Percentiles rank a stretch among this genome's conserved stretches.
phyloP scores from a whole-genome alignment of 225 moss, liverwort and hornwort species.

The Pseudisothecium myosuroides region DNA sequence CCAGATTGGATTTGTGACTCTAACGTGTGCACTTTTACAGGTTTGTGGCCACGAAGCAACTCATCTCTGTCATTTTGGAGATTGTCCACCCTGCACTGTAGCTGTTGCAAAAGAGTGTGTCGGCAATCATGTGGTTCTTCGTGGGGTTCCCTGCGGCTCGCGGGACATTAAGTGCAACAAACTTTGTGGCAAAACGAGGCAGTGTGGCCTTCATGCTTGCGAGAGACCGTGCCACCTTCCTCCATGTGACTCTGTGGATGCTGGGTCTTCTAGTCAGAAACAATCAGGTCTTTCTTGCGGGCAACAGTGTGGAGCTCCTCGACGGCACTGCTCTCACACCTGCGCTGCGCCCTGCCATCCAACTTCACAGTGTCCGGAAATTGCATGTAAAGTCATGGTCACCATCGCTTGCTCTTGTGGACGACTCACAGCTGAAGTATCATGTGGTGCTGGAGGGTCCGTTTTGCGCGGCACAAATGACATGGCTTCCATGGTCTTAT shows the following conservation, averaged over 20 bases:
- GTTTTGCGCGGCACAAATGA: conserved; percentile 26
- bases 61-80: conserved; percentile 91
- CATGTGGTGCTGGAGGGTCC: conserved; percentile 76
- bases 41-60: conserved; percentile 83
- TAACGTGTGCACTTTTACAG: conserved; percentile 1
- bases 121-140: conserved; percentile 74
- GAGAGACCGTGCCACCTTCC: conserved; percentile 64
- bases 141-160: conserved; percentile 86
- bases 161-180: conserved; percentile 94
- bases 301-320: conserved; percentile 88
- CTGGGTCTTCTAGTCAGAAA: conserved; percentile 10
- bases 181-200: conserved; percentile 79
- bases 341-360: conserved; percentile 81
- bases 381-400: conserved; percentile 69
- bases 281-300: conserved; percentile 50
- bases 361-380: conserved; percentile 66
- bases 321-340: conserved; percentile 84
- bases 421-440: conserved; percentile 69
- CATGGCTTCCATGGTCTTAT: conserved; percentile 50
- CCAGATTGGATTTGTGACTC: neutral
- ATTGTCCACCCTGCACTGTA: conserved; percentile 90
- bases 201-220: conserved; percentile 90
- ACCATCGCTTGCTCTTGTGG: conserved; percentile 73
- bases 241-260: conserved; percentile 44
- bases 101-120: conserved; percentile 91